Evolutionary conservation across 768 basidiomycete species (phyloP), one percentile per base, ranked within the genome.

Genomic region (Collybia mongolica): DNA sequence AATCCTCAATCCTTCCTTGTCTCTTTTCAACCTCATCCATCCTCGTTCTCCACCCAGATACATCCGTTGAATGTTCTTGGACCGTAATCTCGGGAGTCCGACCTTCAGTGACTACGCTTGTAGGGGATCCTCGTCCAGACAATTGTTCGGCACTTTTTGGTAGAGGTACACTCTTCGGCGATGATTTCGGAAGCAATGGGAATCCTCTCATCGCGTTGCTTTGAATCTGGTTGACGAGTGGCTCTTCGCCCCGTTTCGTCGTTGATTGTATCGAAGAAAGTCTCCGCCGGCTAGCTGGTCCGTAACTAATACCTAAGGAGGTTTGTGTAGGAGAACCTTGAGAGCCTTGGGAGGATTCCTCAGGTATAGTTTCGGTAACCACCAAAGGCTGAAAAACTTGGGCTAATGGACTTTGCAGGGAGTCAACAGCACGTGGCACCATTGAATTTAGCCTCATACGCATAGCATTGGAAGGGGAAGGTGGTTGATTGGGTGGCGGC

Each of bases 301-400:
- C 77, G 56, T 74, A 77, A 54, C 73, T 77, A 22, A 77, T 61
- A 24, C 19, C 15, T 26, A 26, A 38, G n/a, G 46, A 28, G 24
- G 32, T 32, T 14, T 32, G 32, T 3, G 14, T 14, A 12, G 32
- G 32, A 14, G 32, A 32, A 9, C 5, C 26, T 28, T 28, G 26
- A 28, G 26, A 28, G 32, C 32, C 32, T 32, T 32, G 32, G 11
- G 32, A 57, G 46, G 35, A 60, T 41, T 24, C 67, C 49, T 73
- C 71, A 1, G 61, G 59, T 6, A 69, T 66, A 17, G 72, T 66
- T 1, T 81, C 79, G 44, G 83, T 80, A 14, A 87, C 68, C 5
- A 82, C 46, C 17, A 90, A 54, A 11, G 88, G 86, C 48, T 85
- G 85, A 62, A 80, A 92, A 12, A 89, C 72, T 61, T 89, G 87